Conservation (phyloP, 2,329 filamentous ascomycete genomes). For the Nothophoma quercina region DNA sequence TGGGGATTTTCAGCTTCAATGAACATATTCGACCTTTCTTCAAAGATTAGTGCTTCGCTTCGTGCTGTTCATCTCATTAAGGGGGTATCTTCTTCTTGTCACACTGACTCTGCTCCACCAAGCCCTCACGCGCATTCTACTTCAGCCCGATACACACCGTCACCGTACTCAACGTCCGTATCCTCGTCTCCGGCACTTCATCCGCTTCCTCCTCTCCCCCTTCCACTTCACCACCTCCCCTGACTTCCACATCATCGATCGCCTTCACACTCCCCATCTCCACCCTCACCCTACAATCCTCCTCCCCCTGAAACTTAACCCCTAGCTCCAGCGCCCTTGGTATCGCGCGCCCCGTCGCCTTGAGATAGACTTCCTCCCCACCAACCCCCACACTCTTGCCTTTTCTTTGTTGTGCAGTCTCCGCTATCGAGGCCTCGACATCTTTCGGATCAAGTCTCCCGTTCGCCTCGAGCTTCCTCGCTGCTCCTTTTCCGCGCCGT, state of each 20-base stretch:
- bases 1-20: slow-evolving; percentile 35
- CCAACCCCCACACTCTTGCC: slow-evolving; percentile 5
- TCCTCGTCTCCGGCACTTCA: slow-evolving; percentile 52
- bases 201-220: slow-evolving; percentile 25
- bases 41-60: not conserved
- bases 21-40: slow-evolving; percentile 42
- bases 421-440: slow-evolving; percentile 40
- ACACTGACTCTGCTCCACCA: not conserved
- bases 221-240: slow-evolving; percentile 27
- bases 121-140: slow-evolving; percentile 12
- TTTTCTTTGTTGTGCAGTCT: slow-evolving; percentile 23
- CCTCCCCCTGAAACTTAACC: slow-evolving; percentile 69
- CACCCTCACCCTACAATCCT: slow-evolving; percentile 65
- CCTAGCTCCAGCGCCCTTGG: slow-evolving; percentile 69
- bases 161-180: slow-evolving; percentile 45
- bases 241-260: slow-evolving; percentile 67
- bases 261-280: slow-evolving; percentile 70
- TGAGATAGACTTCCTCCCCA: slow-evolving; percentile 64
- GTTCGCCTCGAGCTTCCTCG: slow-evolving; percentile 22
- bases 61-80: too few species aligned
- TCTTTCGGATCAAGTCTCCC: slow-evolving; percentile 39
- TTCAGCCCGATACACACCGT: slow-evolving; percentile 43
- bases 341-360: slow-evolving; percentile 73
- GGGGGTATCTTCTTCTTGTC: slow-evolving; percentile 15
- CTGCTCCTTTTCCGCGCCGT: not conserved